Conservation (phyloP, 1,284 basidiomycete species). For the Fomitiporia mediterranea region DNA sequence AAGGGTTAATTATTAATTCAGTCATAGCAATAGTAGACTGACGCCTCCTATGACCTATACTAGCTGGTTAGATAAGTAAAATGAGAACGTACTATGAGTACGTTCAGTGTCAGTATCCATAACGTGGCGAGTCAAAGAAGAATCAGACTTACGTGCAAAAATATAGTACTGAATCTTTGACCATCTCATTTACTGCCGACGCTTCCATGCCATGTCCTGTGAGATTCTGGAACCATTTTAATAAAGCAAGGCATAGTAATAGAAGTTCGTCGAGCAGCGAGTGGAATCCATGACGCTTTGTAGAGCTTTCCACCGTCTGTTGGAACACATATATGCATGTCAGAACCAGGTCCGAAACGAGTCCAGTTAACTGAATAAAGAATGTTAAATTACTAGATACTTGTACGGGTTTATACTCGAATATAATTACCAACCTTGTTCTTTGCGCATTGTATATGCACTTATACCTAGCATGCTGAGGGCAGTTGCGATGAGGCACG, state of each 20-base stretch:
- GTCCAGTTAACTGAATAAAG: background rate
- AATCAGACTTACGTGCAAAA: background rate
- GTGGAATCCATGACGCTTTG: slow-evolving; percentile 1
- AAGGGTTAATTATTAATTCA: background rate
- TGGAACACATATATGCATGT: background rate
- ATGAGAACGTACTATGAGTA: background rate
- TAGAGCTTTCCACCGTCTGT: background rate
- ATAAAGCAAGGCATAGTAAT: background rate
- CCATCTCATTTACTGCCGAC: background rate
- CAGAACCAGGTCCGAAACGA: background rate
- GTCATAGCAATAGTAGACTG: background rate
- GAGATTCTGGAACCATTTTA: background rate
- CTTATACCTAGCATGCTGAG: background rate
- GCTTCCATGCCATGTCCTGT: background rate
- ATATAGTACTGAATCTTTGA: slow-evolving; percentile 1
- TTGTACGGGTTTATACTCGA: background rate
- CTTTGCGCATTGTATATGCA: background rate
- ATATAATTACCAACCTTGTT: background rate
- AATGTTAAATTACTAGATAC: background rate
- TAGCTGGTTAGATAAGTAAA: background rate
- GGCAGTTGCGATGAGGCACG: background rate
- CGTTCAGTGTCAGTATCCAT: background rate
- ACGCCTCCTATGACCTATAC: slow-evolving; percentile 9
- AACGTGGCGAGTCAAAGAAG: background rate
- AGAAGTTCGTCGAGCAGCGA: background rate